Evolutionary conservation across 2,329 filamentous ascomycete genomes (phyloP), one percentile per base, ranked within the genome.

Genomic region (Fusarium agapanthi): DNA sequence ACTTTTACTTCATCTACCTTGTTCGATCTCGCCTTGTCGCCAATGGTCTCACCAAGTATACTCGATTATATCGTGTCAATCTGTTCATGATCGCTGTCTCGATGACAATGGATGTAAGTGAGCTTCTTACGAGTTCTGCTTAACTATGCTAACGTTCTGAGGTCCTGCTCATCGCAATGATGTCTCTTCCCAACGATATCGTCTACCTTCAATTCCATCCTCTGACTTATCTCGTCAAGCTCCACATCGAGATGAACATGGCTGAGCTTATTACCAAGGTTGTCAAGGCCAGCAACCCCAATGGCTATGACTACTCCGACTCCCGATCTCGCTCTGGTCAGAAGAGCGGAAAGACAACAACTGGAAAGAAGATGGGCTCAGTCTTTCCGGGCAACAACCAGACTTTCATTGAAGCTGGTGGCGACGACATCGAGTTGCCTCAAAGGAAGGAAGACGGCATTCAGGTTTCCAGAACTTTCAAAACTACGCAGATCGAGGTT

Each of bases 161-260:
- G 76, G 56, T 80, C 6, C 61, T 79, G 5, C 60, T 79, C 7
- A 80, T 81, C 24, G 78, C 72, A 5, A 76, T 80, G 60, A 80
- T 81, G 78, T 80, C 78, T 20, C 75, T 80, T 0, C 75, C 73
- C 6, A 79, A 78, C 7, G 73, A 76, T 2, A 72, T 80, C 24
- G 74, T 81, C 26, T 80, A 78, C 65, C 82, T 87, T 35, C 85
- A 87, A 71, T 86, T 88, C 76, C 85, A 87, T 51, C 86, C 86
- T 0, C 79, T 88, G 5, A 85, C 85, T 6, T 88, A 87, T 71
- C 81, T 87, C 22, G 84, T 87, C 57, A 88, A 88, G 61, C 81
- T 88, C 18, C 85, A 88, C 62, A 88, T 88, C 69, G 86, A 88
- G 72, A 84, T 88, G 82, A 84, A 83, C 34, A 87, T 88, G 85